Evolutionary conservation across 768 basidiomycete genomes (phyloP), one percentile per base, ranked within the genome.

Genomic region (Lentinula edodes): DNA sequence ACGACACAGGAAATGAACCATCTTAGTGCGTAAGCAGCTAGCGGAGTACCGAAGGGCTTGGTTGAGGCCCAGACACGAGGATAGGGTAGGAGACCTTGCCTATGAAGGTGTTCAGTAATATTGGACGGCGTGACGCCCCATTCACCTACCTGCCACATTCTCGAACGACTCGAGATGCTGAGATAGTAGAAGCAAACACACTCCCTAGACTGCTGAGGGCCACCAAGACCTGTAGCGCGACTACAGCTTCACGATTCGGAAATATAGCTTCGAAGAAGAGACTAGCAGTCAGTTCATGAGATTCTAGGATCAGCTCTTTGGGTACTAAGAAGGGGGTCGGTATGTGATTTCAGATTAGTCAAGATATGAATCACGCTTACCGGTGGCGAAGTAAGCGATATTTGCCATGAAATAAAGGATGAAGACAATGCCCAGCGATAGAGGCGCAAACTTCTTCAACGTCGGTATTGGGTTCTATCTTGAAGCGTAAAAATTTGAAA

Each of bases 81-180:
- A 63, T 74, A 84, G 2, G 83, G 83, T 6, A 84, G 68, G n/a
- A 85, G 75, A 12, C 82, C 83, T 71, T 83, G 81, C 57, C 71
- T 70, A 9, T 9, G 51, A 38, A 38, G 43, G n/a, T 38, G 13
- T 52, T 38, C n/a, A 56, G 35, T 50, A 48, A 60, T 48, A 28
- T 48, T 41, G 18, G 1, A 8, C 57, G 20, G 34, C 60, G 61
- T 42, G 36, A 23, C 4, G 35, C 7, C 35, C 18, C 32, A 53
- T 23, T 41, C 42, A 52, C 61, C n/a, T 54, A 65, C 69, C 74
- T 73, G 59, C 75, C 74, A 52, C 78, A 74, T 67, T 83, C 80
- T 45, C 80, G 73, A 57, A 83, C 71, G 48, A 83, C 69, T 45
- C 80, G 74, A 5, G 80, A 74, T 41, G 78, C 75, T 8, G 76